A percentile compares a stretch with the other conserved stretches of the same genome.
Conservation (phyloP, 371 early-diverging fungal species). For the Actinomortierella wolfii region DNA sequence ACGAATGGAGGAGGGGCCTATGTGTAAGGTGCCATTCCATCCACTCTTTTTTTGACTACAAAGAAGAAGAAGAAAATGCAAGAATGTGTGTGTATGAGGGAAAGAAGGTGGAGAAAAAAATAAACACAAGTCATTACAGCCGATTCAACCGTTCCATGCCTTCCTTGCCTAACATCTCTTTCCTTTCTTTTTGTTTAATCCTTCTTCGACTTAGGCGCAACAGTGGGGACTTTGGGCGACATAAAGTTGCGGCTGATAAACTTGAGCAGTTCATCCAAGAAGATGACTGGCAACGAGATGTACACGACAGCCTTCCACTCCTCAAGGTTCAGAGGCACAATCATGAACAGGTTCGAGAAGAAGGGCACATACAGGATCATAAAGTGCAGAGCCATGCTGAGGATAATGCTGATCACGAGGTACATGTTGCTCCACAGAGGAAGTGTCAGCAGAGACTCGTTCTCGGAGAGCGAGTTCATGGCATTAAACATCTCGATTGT, state of each 20-base stretch:
- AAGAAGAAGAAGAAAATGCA: background rate
- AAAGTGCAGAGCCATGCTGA: conserved; percentile 93
- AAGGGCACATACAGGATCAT: conserved; percentile 87
- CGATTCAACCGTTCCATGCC: no score
- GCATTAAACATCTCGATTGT: conserved; percentile 98
- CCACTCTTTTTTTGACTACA: background rate
- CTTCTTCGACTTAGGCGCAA: no score
- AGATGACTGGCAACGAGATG: conserved; percentile 89
- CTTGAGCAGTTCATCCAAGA: conserved; percentile 94
- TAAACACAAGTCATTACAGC: no score
- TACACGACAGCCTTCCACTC: conserved; percentile 93
- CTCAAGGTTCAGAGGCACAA: conserved; percentile 80
- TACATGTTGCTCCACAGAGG: conserved; percentile 91
- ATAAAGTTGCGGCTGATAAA: conserved; percentile 73
- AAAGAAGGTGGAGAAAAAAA: no score
- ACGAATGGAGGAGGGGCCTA: no score
- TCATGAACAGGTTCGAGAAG: conserved; percentile 85
- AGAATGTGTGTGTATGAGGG: background rate
- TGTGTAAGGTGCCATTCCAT: no score
- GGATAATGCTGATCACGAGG: conserved; percentile 79
- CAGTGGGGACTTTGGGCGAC: conserved; percentile 31
- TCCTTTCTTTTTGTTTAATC: no score
- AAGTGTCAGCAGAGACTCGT: conserved; percentile 89
- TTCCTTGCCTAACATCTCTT: no score
- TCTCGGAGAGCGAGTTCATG: conserved; percentile 90